These are phyloP conservation scores for Crithidia sp. DNA, from an alignment of 208 protist species.

Conservation along the genomic window DNA sequence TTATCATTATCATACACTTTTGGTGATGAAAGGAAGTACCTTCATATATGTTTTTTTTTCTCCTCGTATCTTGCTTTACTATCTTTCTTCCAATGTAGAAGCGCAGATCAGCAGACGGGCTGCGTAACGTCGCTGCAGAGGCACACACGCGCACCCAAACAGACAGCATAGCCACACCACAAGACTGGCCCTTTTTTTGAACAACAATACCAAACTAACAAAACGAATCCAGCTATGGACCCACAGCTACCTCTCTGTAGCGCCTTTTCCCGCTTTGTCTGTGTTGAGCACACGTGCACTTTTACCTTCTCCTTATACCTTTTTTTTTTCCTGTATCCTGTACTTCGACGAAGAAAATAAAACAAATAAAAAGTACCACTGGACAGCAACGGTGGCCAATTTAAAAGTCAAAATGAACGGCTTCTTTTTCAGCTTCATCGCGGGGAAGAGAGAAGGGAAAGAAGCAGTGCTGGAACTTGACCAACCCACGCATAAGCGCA, in stretches of 20 bases:
- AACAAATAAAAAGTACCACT: neutral
- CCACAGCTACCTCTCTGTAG: too few relatives aligned
- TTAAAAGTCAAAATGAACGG: too few relatives aligned
- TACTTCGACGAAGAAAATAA: neutral
- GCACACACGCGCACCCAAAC: neutral
- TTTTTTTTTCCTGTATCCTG: conserved; percentile 17
- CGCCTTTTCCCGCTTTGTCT: neutral
- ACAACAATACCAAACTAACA: neutral
- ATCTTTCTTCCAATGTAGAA: too few relatives aligned
- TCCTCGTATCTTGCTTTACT: neutral
- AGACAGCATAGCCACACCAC: too few relatives aligned
- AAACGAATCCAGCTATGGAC: too few relatives aligned
- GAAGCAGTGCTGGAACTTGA: too few relatives aligned
- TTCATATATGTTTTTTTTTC: neutral
- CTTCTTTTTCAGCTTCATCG: too few relatives aligned
- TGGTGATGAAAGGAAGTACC: neutral
- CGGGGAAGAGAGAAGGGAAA: too few relatives aligned
- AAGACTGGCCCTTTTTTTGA: neutral
- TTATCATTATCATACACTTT: neutral
- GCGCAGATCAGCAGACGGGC: too few relatives aligned
- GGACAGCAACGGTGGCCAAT: too few relatives aligned
- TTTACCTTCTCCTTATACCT: conserved; percentile 15
- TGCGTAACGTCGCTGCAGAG: too few relatives aligned
- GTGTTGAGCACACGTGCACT: neutral
- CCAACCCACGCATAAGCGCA: too few relatives aligned